Evolutionary conservation across 75 land plant species (phyloP), one percentile per base, ranked within the genome.

Genomic region (Adiantum capillusveneris): DNA sequence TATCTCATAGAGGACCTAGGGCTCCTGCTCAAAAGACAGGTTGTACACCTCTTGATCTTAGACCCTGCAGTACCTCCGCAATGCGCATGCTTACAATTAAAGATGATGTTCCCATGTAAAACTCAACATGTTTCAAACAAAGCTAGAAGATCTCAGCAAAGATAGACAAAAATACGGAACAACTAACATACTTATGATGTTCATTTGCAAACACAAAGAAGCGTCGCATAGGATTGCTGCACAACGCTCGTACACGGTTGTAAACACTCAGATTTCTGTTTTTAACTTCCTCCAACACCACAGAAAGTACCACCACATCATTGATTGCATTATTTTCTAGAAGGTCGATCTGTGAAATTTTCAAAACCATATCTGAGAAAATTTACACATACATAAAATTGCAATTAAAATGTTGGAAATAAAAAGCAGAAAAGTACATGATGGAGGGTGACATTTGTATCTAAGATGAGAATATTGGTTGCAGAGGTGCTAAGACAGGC

Each of bases 191-290:
- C 97, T 75, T 88, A 72, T 92, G 95, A 55, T 78, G 66, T 61
- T 88, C 89, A 72, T 92, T 92, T 0, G 89, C 66, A 72, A 92
- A 92, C n/a, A 92, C 97, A 51, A 78, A 92, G 65, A 88, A 92
- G 17, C 61, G 77, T 57, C 95, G 59, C 14, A 53, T 6, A 31
- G 84, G 59, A 68, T 88, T 81, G 52, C 62, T 69, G 70, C 79
- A 84, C 29, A 92, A 73, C 0, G 84, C 69, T 51, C 86, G 77
- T 22, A 92, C 34, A 48, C 97, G 73, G 44, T 92, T 92, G 59
- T 88, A 92, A 13, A 88, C 79, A 27, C 90, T 69, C 44, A 88
- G 5, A 59, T 92, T 88, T 64, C 83, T 88, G 72, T 88, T 88
- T 68, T 83, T 88, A 17, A 88, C 95, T 63, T 92, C 97, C 12